Evolutionary conservation across 2,329 filamentous ascomycete genomes (phyloP).

Genomic region (Aspergillus aculeatinus): DNA sequence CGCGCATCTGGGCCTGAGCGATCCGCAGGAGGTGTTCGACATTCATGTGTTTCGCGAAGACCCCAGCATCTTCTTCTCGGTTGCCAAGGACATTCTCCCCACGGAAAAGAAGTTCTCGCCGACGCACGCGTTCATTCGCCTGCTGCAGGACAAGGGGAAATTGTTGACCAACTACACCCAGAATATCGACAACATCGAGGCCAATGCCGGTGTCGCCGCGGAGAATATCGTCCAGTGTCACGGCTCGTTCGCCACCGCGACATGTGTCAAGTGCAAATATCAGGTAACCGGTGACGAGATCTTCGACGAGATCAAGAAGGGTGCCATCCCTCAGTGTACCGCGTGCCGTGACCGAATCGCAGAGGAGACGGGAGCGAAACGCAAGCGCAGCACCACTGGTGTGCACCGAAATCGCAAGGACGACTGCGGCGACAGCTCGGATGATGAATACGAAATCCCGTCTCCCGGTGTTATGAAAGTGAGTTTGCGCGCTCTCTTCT

Average conservation of each 20-base stretch:
- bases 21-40: constrained; percentile 95
- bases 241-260: constrained; percentile 90
- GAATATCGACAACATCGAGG: constrained; percentile 96
- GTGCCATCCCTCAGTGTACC: constrained; percentile 74
- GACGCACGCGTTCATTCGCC: constrained; percentile 88
- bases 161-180: constrained; percentile 97
- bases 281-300: constrained; percentile 73
- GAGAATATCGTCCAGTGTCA: constrained; percentile 94
- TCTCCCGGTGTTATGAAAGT: constrained; percentile 77
- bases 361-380: constrained; percentile 48
- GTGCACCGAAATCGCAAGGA: constrained; percentile 54
- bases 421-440: constrained; percentile 55
- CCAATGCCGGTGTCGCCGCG: constrained; percentile 74
- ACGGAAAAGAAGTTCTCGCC: constrained; percentile 78
- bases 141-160: constrained; percentile 84
- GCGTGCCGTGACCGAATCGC: constrained; percentile 61
- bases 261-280: constrained; percentile 77
- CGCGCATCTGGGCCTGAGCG: constrained; percentile 70
- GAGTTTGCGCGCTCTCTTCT: constrained; percentile 8
- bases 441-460: constrained; percentile 64
- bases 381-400: constrained; percentile 53
- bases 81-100: constrained; percentile 88
- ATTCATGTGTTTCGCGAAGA: constrained; percentile 83
- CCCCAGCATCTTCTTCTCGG: constrained; percentile 84
- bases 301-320: constrained; percentile 74